phyloP scores from a whole-genome alignment of 352 stramenopile genomes.

The Phytopythium helicoides region DNA sequence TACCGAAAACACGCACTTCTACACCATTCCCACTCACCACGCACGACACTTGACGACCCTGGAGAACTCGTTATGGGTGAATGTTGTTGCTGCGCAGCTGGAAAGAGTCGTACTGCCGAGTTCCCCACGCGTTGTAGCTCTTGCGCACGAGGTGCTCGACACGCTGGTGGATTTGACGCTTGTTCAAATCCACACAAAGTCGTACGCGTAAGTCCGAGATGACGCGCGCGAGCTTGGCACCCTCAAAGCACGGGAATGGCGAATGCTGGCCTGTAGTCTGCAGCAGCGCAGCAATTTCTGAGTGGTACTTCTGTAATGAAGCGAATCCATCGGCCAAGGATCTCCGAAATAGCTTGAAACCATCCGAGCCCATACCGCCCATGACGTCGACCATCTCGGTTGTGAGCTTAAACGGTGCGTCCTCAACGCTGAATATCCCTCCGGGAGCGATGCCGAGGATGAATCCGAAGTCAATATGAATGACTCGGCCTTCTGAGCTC shows the following conservation, averaged over 20 bases:
- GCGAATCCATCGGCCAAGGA: slow-evolving; percentile 93
- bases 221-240: slow-evolving; percentile 49
- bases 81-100: slow-evolving; percentile 91
- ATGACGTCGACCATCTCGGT: slow-evolving; percentile 97
- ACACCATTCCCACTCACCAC: slow-evolving; percentile 1
- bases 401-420: slow-evolving; percentile 99
- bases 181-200: slow-evolving; percentile 68
- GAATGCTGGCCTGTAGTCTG: slow-evolving; percentile 94
- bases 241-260: slow-evolving; percentile 94
- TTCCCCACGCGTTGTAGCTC: slow-evolving; percentile 88
- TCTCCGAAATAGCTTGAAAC: slow-evolving; percentile 90
- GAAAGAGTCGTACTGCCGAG: slow-evolving; percentile 89
- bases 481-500: slow-evolving; percentile 92
- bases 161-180: slow-evolving; percentile 58
- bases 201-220: slow-evolving; percentile 63
- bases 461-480: slow-evolving; percentile 99
- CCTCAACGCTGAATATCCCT: slow-evolving; percentile 96
- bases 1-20: slow-evolving; percentile 6
- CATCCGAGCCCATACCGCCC: slow-evolving; percentile 83
- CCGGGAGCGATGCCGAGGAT: slow-evolving; percentile 97
- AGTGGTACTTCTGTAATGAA: slow-evolving; percentile 91
- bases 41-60: not conserved
- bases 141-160: slow-evolving; percentile 84
- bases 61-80: slow-evolving; percentile 36
- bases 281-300: slow-evolving; percentile 93